phyloP scores from a whole-genome alignment of 768 basidiomycete species.

The Xerocomellus dryophilus region DNA sequence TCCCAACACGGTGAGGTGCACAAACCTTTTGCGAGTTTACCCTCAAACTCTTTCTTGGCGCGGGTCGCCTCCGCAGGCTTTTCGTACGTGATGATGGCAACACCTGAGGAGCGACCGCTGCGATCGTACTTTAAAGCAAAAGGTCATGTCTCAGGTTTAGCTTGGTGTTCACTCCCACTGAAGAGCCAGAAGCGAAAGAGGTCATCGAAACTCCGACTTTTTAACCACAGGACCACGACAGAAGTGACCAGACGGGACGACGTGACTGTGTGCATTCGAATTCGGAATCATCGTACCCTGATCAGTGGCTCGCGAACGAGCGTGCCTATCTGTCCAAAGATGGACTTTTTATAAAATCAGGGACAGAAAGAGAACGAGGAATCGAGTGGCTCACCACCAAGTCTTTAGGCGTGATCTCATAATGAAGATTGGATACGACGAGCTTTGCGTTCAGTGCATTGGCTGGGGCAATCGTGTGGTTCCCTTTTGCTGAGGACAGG shows the following conservation, averaged over 20 bases:
- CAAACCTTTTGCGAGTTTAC: slow-evolving; percentile 83
- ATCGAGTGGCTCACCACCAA: slow-evolving; percentile 61
- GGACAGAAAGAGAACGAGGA: neutral
- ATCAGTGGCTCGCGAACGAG: slow-evolving; percentile 90
- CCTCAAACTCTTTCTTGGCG: slow-evolving; percentile 83
- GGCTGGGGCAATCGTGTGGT: slow-evolving; percentile 26
- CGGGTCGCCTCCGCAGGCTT: slow-evolving; percentile 72
- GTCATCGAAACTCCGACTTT: slow-evolving; percentile 32
- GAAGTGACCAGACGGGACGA: slow-evolving; percentile 34
- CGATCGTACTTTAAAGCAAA: slow-evolving; percentile 81
- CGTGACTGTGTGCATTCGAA: slow-evolving; percentile 36
- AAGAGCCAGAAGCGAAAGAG: slow-evolving; percentile 44
- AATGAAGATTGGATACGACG: slow-evolving; percentile 84
- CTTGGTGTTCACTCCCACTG: slow-evolving; percentile 39
- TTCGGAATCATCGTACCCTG: slow-evolving; percentile 77
- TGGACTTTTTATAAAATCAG: slow-evolving; percentile 48
- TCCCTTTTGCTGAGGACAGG: slow-evolving; percentile 31
- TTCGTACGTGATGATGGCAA: slow-evolving; percentile 78
- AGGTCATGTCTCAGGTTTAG: slow-evolving; percentile 56
- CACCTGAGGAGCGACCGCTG: slow-evolving; percentile 87
- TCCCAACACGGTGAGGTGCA: neutral
- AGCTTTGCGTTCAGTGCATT: slow-evolving; percentile 51
- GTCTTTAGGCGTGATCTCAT: slow-evolving; percentile 87
- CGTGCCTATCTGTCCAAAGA: slow-evolving; percentile 91
- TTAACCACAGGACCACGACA: slow-evolving; percentile 32